Conservation (phyloP, 208 protist genomes). For the Endotrypanum monterogeii region DNA sequence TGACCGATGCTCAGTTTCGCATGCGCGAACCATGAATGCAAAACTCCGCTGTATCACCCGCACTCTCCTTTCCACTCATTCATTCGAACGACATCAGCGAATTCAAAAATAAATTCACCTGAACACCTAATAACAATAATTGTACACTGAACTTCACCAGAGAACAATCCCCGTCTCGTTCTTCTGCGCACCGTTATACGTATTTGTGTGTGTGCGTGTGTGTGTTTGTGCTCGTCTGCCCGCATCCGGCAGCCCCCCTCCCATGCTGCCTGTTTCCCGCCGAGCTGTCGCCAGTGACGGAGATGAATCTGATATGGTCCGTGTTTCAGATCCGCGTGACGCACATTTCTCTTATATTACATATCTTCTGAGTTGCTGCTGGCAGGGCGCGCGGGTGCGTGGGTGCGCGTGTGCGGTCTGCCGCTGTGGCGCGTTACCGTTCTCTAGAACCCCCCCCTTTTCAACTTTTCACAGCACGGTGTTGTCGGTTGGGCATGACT, state of each 20-base stretch:
- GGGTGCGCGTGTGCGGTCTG: neutral
- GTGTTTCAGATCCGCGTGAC: conserved; percentile 77
- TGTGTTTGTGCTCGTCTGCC: no score
- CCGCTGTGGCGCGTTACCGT: neutral
- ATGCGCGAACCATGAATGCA: no score
- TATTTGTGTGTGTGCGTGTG: neutral
- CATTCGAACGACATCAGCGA: no score
- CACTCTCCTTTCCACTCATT: no score
- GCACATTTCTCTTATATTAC: conserved; percentile 44
- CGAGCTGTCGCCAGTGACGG: conserved; percentile 6
- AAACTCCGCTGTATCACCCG: no score
- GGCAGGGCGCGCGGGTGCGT: conserved; percentile 7
- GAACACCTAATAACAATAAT: no score
- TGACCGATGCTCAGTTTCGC: no score
- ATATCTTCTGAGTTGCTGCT: conserved; percentile 58
- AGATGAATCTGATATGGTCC: conserved; percentile 85
- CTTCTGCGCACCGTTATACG: no score
- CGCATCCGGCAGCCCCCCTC: neutral
- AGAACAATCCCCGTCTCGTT: no score
- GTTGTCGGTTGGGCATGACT: conserved; percentile 52
- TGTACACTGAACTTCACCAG: no score
- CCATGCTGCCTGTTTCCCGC: neutral
- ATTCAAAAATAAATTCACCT: no score
- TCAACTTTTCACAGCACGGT: conserved; percentile 8
- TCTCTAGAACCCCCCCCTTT: neutral